Base-by-base conservation (phyloP, 805 yeast species). In the Pichia heedii region DNA sequence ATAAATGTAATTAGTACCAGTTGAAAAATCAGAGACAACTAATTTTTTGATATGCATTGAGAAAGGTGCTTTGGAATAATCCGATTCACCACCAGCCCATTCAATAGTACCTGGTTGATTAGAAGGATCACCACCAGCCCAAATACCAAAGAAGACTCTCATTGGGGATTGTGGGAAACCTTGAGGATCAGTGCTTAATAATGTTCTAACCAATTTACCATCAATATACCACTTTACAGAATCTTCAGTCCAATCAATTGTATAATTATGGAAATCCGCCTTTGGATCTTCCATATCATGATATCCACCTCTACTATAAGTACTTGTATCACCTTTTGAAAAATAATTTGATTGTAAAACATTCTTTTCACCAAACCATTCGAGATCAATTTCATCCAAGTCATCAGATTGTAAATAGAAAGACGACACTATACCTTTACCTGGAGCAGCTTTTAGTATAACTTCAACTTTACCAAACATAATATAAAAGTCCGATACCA, bases 141-240 rank as follows among this genome's bases (percentile, higher is more conserved):
- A 83, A 27, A 78, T 64, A 50, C 93, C 90, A 48, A 83, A 58
- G 50, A 67, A 71, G 1, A 54, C 6, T 39, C 52, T 50, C 89
- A 88, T 85, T 39, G 97, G 97, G n/a, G 87, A 68, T 65, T 88
- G 95, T 36, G 97, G 97, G 62, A 75, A 89, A 5, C 95, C 95
- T 56, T 77, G 71, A 16, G 75, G 57, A 20, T 79, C 67, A 44
- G 67, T 63, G 44, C 76, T 69, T 11, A 56, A 36, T 42, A 89
- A 65, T 2, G 84, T 74, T 68, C 97, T 77, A 10, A 85, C 77
- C 1, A 70, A 68, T 8, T 50, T 56, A 24, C 90, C 94, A 55
- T 89, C 94, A 22, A 86, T 53, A 45, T 73, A 75, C 88, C 94
- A 89, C 9, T 73, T 68, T 34, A 83, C 65, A 8, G 66, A 56